A percentile compares a stretch with the other conserved stretches of the same genome.
Conservation (phyloP, 2,329 filamentous ascomycete genomes). For the Diaporthe sp. region DNA sequence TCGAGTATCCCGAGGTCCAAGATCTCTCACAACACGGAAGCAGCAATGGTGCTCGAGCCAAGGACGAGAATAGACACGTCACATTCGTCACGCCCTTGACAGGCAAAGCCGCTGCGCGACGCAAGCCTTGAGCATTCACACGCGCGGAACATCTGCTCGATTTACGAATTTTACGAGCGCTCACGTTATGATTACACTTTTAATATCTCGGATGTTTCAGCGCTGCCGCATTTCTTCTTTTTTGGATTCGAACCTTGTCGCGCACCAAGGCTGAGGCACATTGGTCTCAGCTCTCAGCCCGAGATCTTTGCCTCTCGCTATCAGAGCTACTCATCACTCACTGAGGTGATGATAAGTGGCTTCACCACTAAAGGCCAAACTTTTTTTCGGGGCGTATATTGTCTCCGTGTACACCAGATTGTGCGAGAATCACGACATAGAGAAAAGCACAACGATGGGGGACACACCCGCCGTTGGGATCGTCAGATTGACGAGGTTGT, state of each 20-base stretch:
- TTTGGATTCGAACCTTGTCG: slow-evolving; percentile 22
- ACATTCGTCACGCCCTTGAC: slow-evolving; percentile 66
- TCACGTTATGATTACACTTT: slow-evolving; percentile 33
- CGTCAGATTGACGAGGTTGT: slow-evolving; percentile 5
- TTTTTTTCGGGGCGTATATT: not conserved
- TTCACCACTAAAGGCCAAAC: not conserved
- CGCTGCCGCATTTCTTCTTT: slow-evolving; percentile 16
- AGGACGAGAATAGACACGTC: slow-evolving; percentile 68
- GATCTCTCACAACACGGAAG: slow-evolving; percentile 57
- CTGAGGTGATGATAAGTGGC: not conserved
- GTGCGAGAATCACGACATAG: slow-evolving; percentile 23
- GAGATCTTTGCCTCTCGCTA: slow-evolving; percentile 3
- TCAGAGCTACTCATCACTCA: not conserved
- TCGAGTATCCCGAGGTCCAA: slow-evolving; percentile 64
- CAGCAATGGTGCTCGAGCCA: slow-evolving; percentile 54
- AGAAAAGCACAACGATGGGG: not conserved
- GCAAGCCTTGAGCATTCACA: slow-evolving; percentile 30
- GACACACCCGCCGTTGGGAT: not conserved
- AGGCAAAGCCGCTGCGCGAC: slow-evolving; percentile 42
- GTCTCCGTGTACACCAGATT: slow-evolving; percentile 31
- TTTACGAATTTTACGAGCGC: slow-evolving; percentile 31
- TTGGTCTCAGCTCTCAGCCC: not conserved
- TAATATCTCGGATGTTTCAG: slow-evolving; percentile 31
- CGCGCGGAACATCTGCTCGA: slow-evolving; percentile 11
- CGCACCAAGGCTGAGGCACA: not conserved